These are phyloP conservation scores for Rosa persica DNA, from an alignment of 306 rosid genomes.

Conservation along the genomic window DNA sequence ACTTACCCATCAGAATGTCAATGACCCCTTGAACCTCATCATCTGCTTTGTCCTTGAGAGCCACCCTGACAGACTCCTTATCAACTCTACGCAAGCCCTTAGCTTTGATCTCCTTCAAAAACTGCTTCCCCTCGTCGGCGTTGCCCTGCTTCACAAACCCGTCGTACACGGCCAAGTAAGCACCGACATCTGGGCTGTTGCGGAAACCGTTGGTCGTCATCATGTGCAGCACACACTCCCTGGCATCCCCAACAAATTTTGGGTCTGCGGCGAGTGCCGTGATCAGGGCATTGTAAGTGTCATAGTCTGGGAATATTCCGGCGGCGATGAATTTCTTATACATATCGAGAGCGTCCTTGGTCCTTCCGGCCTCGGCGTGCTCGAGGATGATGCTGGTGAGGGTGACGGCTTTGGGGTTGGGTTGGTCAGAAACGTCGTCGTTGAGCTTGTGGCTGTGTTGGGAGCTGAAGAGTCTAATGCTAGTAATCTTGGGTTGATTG, in stretches of 20 bases:
- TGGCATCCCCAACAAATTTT: not conserved
- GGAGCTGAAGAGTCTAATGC: too few relatives aligned
- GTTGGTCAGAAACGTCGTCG: too few relatives aligned
- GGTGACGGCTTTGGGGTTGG: too few relatives aligned
- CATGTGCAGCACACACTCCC: not conserved
- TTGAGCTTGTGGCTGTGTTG: too few relatives aligned
- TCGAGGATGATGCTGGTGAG: too few relatives aligned
- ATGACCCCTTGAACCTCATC: slow-evolving; percentile 42
- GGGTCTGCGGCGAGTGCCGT: not conserved
- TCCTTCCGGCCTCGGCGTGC: too few relatives aligned
- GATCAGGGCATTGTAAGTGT: not conserved
- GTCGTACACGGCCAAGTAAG: not conserved
- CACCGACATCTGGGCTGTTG: not conserved
- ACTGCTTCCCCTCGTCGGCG: slow-evolving; percentile 46
- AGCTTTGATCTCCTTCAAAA: slow-evolving; percentile 45
- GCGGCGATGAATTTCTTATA: too few relatives aligned
- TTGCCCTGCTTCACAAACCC: slow-evolving; percentile 1
- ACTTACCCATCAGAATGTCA: slow-evolving; percentile 54
- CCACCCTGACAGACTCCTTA: slow-evolving; percentile 55
- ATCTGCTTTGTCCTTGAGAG: slow-evolving; percentile 42
- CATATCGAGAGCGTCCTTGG: too few relatives aligned
- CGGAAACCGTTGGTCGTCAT: too few relatives aligned
- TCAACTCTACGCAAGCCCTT: slow-evolving; percentile 53
- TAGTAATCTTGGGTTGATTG: too few relatives aligned
- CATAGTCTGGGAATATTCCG: not conserved